Evolutionary conservation across 495 filamentous ascomycete species (phyloP), one percentile per base, ranked within the genome.

Genomic region (Rhizodiscina lignyota): DNA sequence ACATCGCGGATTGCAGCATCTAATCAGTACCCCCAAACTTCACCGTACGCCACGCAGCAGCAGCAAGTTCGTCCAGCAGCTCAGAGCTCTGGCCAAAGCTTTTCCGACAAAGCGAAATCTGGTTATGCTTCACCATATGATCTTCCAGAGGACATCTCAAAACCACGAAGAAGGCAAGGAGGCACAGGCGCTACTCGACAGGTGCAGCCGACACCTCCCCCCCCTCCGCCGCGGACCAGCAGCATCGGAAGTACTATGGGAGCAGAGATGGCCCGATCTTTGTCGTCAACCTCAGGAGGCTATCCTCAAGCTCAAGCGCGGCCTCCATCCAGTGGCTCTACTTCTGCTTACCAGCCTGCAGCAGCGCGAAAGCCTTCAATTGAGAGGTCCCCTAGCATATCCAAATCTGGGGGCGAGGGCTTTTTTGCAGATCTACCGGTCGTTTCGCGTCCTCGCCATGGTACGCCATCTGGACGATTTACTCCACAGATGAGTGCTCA

Each of bases 61-160:
- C 24, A 27, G 24, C 24, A 27, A 13, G 8, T 13, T 27, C 44
- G 2, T 22, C 31, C 4, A 21, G 31, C 29, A 34, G 28, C 13
- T 22, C 13, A 21, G 34, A 29, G 23, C 16, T 38, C 68, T 43
- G 67, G 75, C 0, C 63, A 79, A 41, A 94, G 87, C 50, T 97
- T 92, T 53, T 80, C 70, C 4, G 77, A 84, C 49, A 87, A 85
- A 43, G 60, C 80, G 5, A 96, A 91, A 53, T 76, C 84, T 28
- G 86, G 87, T 6, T 97, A 96, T 51, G 67, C 72, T 21, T 94
- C 85, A 18, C 89, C 89, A 3, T 97, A 93, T 45, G 89, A 97
- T 54, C 67, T 97, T 3, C 89, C 89, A 2, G 83, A 91, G 57
- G 87, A 93, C 32, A 66, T 94, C 12, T 66, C 75, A 13, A 70